Evolutionary conservation across 164 flowering plant species (phyloP), one percentile per base, ranked within the genome.

Genomic region (Paratinospora sagittata): DNA sequence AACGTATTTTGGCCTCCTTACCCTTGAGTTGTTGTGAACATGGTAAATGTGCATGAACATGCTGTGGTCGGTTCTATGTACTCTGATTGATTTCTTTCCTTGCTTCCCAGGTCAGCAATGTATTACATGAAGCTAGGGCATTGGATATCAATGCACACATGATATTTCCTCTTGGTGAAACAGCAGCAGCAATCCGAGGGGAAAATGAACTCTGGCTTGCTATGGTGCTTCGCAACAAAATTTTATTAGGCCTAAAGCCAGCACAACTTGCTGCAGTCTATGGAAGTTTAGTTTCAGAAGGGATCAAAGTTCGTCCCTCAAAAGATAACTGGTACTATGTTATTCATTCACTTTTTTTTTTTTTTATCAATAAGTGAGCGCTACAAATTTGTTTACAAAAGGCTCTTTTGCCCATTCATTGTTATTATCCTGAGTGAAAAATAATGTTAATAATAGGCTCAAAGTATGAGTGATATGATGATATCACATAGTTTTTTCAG

Each of bases 161-260:
- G 65, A 82, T 90, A 71, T 95, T 86, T 78, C 97, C 98, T 61
- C 87, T 92, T 65, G 98, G 98, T 69, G 97, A 90, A 86, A 95
- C 97, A 72, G 98, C 98, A 62, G 86, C 98, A 68, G 97, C 97
- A 70, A 86, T 92, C 68, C 87, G 98, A 72, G 98, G 98, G 74
- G 97, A 92, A 82, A 95, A 92, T 83, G 98, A 95, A 79, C 92
- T 95, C 24, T 95, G 98, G 98, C 91, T 95, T 72, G 97, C 98
- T 61, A 87, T 88, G 89, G 91, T 95, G 76, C 91, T 92, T 26
- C 86, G 97, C 62, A 92, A 82, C 76, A 90, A 83, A 74, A 78
- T 90, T 57, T 79, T 95, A 72, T 72, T 89, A 63, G 88, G 82
- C 64, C 76, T 92, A 45, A 89, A 88, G 78, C 97, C 98, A 65